Evolutionary conservation across 1,284 basidiomycete species (phyloP).

Genomic region (Boletus sp.): DNA sequence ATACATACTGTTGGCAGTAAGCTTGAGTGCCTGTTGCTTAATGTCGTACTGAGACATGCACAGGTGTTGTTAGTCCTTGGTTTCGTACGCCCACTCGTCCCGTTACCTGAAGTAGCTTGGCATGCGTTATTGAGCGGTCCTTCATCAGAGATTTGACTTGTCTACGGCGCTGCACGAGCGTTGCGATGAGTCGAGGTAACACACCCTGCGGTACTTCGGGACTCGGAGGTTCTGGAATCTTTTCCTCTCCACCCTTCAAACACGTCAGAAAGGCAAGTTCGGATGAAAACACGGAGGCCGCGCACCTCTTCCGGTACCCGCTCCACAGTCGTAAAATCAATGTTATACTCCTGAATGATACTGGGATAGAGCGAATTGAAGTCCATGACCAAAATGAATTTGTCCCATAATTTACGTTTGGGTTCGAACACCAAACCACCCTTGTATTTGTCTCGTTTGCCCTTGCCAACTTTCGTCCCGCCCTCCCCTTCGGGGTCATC

Average conservation of each 20-base stretch:
- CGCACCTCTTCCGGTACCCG: conserved; percentile 64
- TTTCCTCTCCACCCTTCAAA: conserved; percentile 70
- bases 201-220: conserved; percentile 79
- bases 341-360: conserved; percentile 99
- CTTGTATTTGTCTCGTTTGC: conserved; percentile 94
- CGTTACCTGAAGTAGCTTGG: conserved; percentile 81
- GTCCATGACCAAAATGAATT: conserved; percentile 98
- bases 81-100: not conserved
- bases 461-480: conserved; percentile 51
- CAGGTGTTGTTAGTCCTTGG: conserved; percentile 8
- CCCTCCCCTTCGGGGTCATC: conserved; percentile 65
- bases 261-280: not conserved
- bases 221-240: conserved; percentile 85
- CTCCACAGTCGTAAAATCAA: conserved; percentile 97
- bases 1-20: conserved; percentile 99
- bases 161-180: conserved; percentile 84
- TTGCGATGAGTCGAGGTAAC: conserved; percentile 92
- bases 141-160: conserved; percentile 97
- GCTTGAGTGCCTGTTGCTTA: conserved; percentile 95
- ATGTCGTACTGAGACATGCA: conserved; percentile 76
- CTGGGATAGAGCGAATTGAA: conserved; percentile 99
- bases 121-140: conserved; percentile 70
- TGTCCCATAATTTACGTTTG: conserved; percentile 95
- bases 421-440: conserved; percentile 98
- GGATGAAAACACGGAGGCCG: conserved; percentile 20